Evolutionary conservation across 805 yeast species (phyloP).

Genomic region (Zygotorulaspora sp.): DNA sequence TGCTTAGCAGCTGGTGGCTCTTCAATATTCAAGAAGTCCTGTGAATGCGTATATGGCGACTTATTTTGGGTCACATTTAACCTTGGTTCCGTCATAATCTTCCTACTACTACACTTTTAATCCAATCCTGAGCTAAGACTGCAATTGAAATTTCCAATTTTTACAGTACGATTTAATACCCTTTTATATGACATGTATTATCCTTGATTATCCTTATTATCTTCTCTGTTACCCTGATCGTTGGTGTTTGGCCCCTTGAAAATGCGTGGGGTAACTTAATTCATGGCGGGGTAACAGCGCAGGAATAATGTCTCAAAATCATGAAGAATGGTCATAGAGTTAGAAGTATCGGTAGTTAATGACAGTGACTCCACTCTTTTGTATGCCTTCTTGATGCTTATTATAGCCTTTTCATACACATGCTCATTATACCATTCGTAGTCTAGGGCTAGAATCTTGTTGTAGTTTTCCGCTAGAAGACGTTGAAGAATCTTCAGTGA

Average conservation of each 20-base stretch:
- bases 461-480: constrained; percentile 7
- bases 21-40: constrained; percentile 21
- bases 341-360: constrained; percentile 1
- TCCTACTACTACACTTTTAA: not conserved
- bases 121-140: not conserved
- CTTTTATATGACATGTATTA: not conserved
- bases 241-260: not conserved
- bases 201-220: not conserved
- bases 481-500: constrained; percentile 4
- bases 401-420: constrained; percentile 1
- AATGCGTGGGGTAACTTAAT: not conserved
- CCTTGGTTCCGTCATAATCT: constrained; percentile 3
- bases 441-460: constrained; percentile 12
- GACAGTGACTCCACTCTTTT: constrained; percentile 2
- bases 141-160: too few relatives aligned
- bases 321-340: not conserved
- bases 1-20: constrained; percentile 24
- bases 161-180: too few relatives aligned
- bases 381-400: constrained; percentile 3
- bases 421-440: constrained; percentile 14
- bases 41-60: constrained; percentile 10
- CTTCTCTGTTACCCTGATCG: not conserved
- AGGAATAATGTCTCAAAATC: constrained; percentile 4
- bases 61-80: constrained; percentile 4
- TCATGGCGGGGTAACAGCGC: constrained; percentile 8